Percentiles rank a stretch among this genome's conserved stretches.
These are phyloP conservation scores for Talaromyces sp. DNA, from an alignment of 2,329 filamentous ascomycete genomes.

Conservation along the genomic window DNA sequence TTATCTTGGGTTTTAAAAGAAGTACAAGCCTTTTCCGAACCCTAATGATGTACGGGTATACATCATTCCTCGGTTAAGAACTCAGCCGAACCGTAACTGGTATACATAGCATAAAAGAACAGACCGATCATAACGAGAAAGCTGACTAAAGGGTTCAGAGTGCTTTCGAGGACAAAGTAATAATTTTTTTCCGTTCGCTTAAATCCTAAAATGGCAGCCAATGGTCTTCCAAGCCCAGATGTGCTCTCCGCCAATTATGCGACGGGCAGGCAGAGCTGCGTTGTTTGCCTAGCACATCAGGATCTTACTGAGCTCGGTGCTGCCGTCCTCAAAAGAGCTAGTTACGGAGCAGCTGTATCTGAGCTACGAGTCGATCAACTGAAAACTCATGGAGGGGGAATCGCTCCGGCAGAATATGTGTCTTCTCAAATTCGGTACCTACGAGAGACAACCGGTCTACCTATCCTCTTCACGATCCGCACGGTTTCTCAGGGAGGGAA, in stretches of 20 bases:
- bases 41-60: too few relatives aligned
- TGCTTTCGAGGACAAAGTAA: too few relatives aligned
- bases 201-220: too few relatives aligned
- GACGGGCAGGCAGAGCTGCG: neutral
- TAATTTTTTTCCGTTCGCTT: too few relatives aligned
- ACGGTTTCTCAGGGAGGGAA: neutral
- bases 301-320: neutral
- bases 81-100: too few relatives aligned
- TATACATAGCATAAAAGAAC: too few relatives aligned
- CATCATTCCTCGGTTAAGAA: too few relatives aligned
- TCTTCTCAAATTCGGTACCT: neutral
- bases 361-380: slow-evolving; percentile 3
- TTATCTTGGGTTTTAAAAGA: too few relatives aligned
- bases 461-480: slow-evolving; percentile 1
- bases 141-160: too few relatives aligned
- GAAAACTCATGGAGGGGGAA: neutral
- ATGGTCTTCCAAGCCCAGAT: neutral
- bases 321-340: neutral
- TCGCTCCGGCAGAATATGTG: neutral
- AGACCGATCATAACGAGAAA: too few relatives aligned
- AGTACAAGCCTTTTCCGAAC: too few relatives aligned
- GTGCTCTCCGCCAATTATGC: neutral
- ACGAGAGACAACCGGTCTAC: neutral
- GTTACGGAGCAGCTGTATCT: neutral
- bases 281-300: neutral